Evolutionary conservation across 2,329 filamentous ascomycete species (phyloP).

Genomic region (Aurifilum marmelostoma): DNA sequence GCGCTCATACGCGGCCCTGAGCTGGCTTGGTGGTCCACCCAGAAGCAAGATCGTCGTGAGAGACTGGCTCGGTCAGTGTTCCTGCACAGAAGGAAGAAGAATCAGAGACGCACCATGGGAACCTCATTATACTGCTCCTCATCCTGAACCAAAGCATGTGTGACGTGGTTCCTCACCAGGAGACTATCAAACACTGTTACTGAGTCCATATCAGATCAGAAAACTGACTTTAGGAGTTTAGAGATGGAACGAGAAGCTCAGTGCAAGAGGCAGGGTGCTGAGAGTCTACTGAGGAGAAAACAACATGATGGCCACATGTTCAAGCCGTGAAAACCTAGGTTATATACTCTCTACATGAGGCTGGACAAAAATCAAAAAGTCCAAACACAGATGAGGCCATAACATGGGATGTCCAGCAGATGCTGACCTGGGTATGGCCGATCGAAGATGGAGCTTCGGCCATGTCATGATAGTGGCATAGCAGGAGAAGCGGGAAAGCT

Average conservation of each 20-base stretch:
- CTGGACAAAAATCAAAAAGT: background rate
- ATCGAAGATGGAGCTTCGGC: background rate
- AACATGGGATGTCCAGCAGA: background rate
- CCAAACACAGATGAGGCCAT: background rate
- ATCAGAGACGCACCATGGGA: slow-evolving; percentile 6
- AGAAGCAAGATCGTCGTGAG: background rate
- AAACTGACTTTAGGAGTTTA: too few species aligned
- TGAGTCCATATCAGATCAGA: background rate
- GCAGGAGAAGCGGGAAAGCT: background rate
- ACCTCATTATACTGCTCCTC: slow-evolving; percentile 3
- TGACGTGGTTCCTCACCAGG: slow-evolving; percentile 2
- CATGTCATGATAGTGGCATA: background rate
- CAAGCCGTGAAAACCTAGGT: background rate
- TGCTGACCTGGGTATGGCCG: background rate
- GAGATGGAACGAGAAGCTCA: background rate
- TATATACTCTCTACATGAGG: background rate
- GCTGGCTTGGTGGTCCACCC: background rate
- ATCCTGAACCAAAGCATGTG: slow-evolving; percentile 10
- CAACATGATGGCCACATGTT: background rate
- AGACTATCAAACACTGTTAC: background rate
- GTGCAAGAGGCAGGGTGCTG: background rate
- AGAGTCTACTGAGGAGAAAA: background rate
- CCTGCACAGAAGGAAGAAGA: background rate
- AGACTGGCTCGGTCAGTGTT: background rate
- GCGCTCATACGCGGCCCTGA: background rate